These are phyloP conservation scores for Trypanosoma avium DNA, from an alignment of 208 protist genomes.

Conservation along the genomic window DNA sequence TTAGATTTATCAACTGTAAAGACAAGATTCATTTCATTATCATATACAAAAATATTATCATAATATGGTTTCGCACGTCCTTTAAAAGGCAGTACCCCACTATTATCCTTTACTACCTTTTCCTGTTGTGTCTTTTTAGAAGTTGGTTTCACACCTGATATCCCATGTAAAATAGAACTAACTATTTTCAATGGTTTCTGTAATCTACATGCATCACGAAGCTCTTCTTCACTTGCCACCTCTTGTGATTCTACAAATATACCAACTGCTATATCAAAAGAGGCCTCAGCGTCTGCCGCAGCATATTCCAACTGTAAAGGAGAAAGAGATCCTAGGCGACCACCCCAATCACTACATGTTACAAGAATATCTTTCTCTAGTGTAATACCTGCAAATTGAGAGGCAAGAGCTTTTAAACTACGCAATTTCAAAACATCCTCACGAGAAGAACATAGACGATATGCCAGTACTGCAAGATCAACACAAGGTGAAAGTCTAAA, in stretches of 20 bases:
- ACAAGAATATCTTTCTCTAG: constrained; percentile 53
- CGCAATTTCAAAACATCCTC: neutral
- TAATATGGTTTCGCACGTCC: constrained; percentile 55
- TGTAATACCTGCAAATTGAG: constrained; percentile 27
- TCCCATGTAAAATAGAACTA: neutral
- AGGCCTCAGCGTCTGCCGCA: constrained; percentile 55
- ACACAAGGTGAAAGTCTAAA: constrained; percentile 29
- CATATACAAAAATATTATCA: constrained; percentile 64
- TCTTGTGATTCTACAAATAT: constrained; percentile 31
- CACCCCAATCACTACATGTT: constrained; percentile 56
- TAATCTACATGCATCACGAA: neutral
- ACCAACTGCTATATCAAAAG: constrained; percentile 41
- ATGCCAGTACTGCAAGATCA: constrained; percentile 41
- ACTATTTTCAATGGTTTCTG: neutral
- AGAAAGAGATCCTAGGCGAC: constrained; percentile 46
- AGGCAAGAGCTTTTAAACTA: constrained; percentile 51
- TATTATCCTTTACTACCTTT: neutral
- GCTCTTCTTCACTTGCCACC: neutral
- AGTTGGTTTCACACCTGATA: neutral
- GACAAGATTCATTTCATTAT: constrained; percentile 38
- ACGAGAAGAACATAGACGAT: constrained; percentile 4
- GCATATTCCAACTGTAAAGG: constrained; percentile 57
- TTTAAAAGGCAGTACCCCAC: constrained; percentile 25
- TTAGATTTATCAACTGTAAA: constrained; percentile 61
- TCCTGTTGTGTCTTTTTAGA: neutral